These are phyloP conservation scores for Tympanopsis confertula DNA, from an alignment of 2,329 filamentous ascomycete species.

Conservation along the genomic window DNA sequence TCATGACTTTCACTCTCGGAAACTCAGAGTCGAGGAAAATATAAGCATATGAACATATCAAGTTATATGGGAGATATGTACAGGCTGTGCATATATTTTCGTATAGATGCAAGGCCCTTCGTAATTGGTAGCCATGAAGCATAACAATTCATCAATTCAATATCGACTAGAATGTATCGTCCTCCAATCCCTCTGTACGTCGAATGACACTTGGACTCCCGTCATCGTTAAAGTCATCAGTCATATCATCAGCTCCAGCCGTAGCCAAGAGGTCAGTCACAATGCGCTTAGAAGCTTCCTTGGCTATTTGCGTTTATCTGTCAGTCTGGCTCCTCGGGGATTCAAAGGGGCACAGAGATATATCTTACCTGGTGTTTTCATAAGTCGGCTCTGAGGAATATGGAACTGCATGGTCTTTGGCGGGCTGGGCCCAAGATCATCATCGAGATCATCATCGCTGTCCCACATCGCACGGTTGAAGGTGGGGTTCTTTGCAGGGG, in stretches of 20 bases:
- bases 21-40: no score
- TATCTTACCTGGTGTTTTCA: conserved; percentile 31
- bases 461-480: no score
- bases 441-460: background rate
- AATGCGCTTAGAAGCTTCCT: conserved; percentile 34
- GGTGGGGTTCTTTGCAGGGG: background rate
- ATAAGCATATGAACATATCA: no score
- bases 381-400: conserved; percentile 31
- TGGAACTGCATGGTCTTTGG: conserved; percentile 33
- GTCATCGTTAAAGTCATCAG: conserved; percentile 17
- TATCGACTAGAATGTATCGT: conserved; percentile 28
- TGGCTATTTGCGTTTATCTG: conserved; percentile 18
- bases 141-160: no score
- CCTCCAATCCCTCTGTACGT: conserved; percentile 23
- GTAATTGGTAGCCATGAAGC: no score
- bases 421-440: background rate
- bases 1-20: no score
- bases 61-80: no score
- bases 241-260: conserved; percentile 22
- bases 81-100: no score
- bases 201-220: conserved; percentile 31
- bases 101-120: no score
- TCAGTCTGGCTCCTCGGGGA: background rate
- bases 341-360: background rate
- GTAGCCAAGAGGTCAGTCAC: conserved; percentile 31